Base-by-base conservation (phyloP, 768 basidiomycete species). In the Rubroboletus satanas region DNA sequence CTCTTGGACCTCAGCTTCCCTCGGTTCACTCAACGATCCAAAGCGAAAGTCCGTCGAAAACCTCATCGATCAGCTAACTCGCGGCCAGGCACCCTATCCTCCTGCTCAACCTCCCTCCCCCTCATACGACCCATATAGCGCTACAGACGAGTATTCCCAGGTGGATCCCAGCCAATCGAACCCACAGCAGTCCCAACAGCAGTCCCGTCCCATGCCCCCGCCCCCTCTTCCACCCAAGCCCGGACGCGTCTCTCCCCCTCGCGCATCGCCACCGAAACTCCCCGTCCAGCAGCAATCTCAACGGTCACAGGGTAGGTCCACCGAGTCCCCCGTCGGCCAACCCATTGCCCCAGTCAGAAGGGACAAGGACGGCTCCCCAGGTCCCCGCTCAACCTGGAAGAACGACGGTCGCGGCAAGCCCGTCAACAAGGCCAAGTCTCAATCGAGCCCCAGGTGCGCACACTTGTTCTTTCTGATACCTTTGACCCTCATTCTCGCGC, bases 21-120 rank as follows among this genome's bases (percentile, higher is more conserved):
- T 70, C 7, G 62, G 49, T 0, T 65, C 71, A 0, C 58, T 70
- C 54, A 65, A 62, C 38, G 66, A 71, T n/a, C 85, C 89, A 32
- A 90, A 90, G 73, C 80, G 87, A 55, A 88, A 88, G 66, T 91
- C 90, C 1, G 87, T 91, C 48, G 90, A 92, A 64, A 90, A 91
- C 62, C 73, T 91, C 36, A 75, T 91, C 61, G 88, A 90, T 54
- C 84, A 88, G 62, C 69, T 90, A 7, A 84, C 84, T 26, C 78
- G 84, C 56, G 65, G 69, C 51, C 75, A 75, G 61, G 65, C 66
- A 33, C 66, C 74, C 52, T 69, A 67, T 31, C 45, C 68, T 41
- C 29, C 69, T 21, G 54, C 73, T 72, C 80, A 79, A 52, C 66
- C 71, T 17, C 72, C 71, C 29, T 62, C 68, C 33, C 72, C 66